A percentile compares a stretch with the other conserved stretches of the same genome.
phyloP scores from a whole-genome alignment of 768 basidiomycete species.

The Mrakia frigida region DNA sequence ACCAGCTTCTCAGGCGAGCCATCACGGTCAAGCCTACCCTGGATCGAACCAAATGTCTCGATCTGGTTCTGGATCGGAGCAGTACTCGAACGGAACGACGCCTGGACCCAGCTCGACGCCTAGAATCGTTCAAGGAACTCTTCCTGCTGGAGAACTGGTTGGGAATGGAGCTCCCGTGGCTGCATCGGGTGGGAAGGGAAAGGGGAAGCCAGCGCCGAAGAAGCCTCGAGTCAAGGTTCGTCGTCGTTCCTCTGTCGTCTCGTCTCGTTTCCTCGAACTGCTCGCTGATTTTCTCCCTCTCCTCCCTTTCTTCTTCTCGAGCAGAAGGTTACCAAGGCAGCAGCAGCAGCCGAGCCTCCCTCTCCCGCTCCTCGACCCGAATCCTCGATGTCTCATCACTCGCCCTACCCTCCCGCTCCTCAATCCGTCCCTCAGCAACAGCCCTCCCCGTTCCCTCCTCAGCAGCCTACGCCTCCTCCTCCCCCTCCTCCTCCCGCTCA shows the following conservation, averaged over 20 bases:
- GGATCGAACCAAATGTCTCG: neutral
- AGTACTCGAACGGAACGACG: neutral
- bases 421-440: neutral
- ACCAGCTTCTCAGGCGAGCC: slow-evolving; percentile 2
- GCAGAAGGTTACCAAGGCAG: neutral
- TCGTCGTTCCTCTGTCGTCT: neutral
- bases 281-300: neutral
- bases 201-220: slow-evolving; percentile 6
- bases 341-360: neutral
- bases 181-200: neutral
- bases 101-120: slow-evolving; percentile 7
- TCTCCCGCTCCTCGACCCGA: slow-evolving; percentile 1
- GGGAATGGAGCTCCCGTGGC: neutral
- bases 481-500: neutral
- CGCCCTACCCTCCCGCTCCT: neutral
- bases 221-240: neutral
- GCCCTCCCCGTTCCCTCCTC: neutral
- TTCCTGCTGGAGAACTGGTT: neutral
- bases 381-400: neutral
- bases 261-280: neutral
- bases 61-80: neutral
- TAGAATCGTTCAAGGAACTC: neutral
- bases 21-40: neutral
- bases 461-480: neutral
- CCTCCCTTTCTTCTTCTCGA: neutral